Percentiles rank a stretch among this genome's conserved stretches.
Conservation (phyloP, 2,329 filamentous ascomycete species). For the Fusarium sp. region DNA sequence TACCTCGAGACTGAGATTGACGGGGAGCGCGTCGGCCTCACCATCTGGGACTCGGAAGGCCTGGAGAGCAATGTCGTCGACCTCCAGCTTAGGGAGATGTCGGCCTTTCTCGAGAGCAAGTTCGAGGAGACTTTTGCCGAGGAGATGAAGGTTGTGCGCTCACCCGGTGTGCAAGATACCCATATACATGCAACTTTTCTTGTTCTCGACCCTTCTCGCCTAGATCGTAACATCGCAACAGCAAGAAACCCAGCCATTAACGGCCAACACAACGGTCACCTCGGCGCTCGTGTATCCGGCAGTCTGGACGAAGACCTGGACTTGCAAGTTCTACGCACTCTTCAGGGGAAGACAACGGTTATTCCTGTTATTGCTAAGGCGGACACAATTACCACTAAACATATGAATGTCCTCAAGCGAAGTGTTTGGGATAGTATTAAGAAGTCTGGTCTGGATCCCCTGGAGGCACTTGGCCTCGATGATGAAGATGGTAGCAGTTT, state of each 20-base stretch:
- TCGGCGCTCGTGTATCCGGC: slow-evolving; percentile 63
- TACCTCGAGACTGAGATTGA: slow-evolving; percentile 97
- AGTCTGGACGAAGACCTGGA: slow-evolving; percentile 90
- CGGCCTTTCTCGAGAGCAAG: slow-evolving; percentile 93
- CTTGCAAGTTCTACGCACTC: slow-evolving; percentile 85
- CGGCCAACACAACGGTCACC: slow-evolving; percentile 61
- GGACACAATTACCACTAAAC: slow-evolving; percentile 93
- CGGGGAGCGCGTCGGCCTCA: slow-evolving; percentile 88
- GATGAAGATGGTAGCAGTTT: slow-evolving; percentile 75
- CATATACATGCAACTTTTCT: slow-evolving; percentile 98
- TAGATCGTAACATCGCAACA: slow-evolving; percentile 83
- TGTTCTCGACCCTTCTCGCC: slow-evolving; percentile 84
- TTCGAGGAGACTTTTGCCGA: slow-evolving; percentile 98
- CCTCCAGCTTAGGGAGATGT: slow-evolving; percentile 91
- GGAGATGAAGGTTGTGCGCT: slow-evolving; percentile 96
- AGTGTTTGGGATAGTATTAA: slow-evolving; percentile 90
- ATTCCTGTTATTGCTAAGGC: slow-evolving; percentile 97
- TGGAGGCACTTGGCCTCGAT: slow-evolving; percentile 86
- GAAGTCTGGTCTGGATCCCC: slow-evolving; percentile 84
- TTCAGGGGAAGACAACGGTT: slow-evolving; percentile 94
- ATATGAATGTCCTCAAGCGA: slow-evolving; percentile 93
- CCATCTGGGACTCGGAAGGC: slow-evolving; percentile 95
- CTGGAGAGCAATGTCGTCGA: slow-evolving; percentile 96
- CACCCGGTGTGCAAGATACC: slow-evolving; percentile 92
- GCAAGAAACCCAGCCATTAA: slow-evolving; percentile 66